These are phyloP conservation scores for Phaffia australis DNA, from an alignment of 768 basidiomycete genomes.

Conservation along the genomic window DNA sequence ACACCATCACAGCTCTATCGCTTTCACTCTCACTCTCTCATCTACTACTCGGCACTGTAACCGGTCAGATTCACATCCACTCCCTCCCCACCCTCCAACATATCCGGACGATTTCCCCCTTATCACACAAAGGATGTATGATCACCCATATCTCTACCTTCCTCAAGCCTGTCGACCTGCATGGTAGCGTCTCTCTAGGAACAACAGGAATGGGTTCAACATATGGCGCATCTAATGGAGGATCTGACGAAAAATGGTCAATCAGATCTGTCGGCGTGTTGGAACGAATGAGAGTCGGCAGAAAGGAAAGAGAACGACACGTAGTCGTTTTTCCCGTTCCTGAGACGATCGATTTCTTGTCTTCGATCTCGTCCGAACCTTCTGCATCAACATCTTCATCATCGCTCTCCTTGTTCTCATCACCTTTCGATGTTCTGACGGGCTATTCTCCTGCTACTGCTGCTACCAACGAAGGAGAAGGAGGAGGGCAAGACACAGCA, in stretches of 20 bases:
- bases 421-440: background rate
- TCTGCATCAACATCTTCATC: background rate
- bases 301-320: conserved; percentile 29
- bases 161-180: conserved; percentile 74
- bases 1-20: conserved; percentile 59
- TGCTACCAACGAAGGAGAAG: background rate
- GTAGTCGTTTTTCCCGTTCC: conserved; percentile 26
- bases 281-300: conserved; percentile 36
- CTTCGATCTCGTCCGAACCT: conserved; percentile 1
- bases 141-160: conserved; percentile 68
- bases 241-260: conserved; percentile 29
- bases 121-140: conserved; percentile 50
- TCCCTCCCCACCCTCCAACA: conserved; percentile 85
- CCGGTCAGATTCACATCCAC: conserved; percentile 65
- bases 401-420: background rate
- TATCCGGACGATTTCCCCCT: conserved; percentile 55
- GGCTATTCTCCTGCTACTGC: background rate
- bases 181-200: conserved; percentile 59
- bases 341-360: background rate
- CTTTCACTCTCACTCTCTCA: conserved; percentile 68
- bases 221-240: conserved; percentile 6
- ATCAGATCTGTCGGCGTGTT: conserved; percentile 36
- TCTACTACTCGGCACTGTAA: conserved; percentile 67
- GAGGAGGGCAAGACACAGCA: no score
- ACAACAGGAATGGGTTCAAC: no score